Evolutionary conservation across 257 asterid genomes (phyloP).

Genomic region (Petunia axillaris): DNA sequence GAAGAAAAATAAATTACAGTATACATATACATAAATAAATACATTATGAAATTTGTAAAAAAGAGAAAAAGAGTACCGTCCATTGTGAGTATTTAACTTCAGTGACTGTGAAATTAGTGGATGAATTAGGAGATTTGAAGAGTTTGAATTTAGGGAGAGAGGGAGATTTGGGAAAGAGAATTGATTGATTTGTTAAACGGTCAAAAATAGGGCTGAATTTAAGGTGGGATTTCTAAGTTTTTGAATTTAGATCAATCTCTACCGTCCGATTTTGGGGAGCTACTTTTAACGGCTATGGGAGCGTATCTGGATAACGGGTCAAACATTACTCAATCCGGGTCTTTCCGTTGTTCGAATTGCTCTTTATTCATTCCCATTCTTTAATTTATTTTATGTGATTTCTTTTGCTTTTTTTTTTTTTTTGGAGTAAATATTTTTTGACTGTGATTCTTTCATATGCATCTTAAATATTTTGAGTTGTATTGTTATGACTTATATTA

Average conservation of each 20-base stretch:
- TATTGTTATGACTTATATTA: too few species aligned
- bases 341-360: neutral
- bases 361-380: neutral
- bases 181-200: conserved; percentile 35
- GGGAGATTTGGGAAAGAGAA: conserved; percentile 22
- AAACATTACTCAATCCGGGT: neutral
- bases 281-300: conserved; percentile 31
- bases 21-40: neutral
- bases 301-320: neutral
- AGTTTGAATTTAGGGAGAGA: conserved; percentile 30
- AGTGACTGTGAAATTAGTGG: conserved; percentile 30
- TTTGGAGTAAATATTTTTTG: too few species aligned
- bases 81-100: conserved; percentile 41
- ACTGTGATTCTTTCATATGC: too few species aligned
- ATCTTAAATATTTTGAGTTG: too few species aligned
- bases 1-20: neutral
- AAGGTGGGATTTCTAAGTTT: conserved; percentile 25
- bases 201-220: conserved; percentile 21
- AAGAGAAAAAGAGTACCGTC: conserved; percentile 52
- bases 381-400: too few species aligned
- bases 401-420: too few species aligned
- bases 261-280: neutral
- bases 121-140: neutral
- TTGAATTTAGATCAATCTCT: conserved; percentile 20
- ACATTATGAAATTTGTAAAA: neutral